Conservation (phyloP, 2,329 filamentous ascomycete species). For the Pestalotiopsis sp. region DNA sequence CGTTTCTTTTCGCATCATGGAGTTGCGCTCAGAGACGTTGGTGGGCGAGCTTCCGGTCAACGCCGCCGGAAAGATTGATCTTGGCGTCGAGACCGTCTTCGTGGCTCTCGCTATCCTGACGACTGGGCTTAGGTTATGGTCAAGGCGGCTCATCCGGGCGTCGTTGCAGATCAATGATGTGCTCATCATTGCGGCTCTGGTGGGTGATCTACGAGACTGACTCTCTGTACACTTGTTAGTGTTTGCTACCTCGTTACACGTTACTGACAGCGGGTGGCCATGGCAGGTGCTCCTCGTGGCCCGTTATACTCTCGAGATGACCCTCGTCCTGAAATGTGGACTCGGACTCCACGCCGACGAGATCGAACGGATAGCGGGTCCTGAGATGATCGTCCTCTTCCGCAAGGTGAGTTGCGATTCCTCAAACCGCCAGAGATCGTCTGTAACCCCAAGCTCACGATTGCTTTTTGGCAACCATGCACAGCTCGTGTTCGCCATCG, state of each 20-base stretch:
- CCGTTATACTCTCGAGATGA: slow-evolving; percentile 17
- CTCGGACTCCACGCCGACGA: slow-evolving; percentile 16
- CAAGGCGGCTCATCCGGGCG: slow-evolving; percentile 12
- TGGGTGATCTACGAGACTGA: background rate
- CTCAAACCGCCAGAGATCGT: background rate
- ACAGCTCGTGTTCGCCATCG: slow-evolving; percentile 13
- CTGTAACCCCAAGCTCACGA: background rate
- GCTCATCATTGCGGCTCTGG: slow-evolving; percentile 14
- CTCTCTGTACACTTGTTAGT: slow-evolving; percentile 2
- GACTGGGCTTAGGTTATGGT: slow-evolving; percentile 19
- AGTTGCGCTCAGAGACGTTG: background rate
- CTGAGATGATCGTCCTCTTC: slow-evolving; percentile 10
- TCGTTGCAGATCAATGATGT: slow-evolving; percentile 16
- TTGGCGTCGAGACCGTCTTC: slow-evolving; percentile 14
- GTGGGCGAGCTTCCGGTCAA: slow-evolving; percentile 4
- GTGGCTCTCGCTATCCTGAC: slow-evolving; percentile 13
- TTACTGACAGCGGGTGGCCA: background rate
- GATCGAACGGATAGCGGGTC: slow-evolving; percentile 8
- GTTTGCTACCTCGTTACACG: background rate
- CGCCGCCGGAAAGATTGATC: slow-evolving; percentile 12
- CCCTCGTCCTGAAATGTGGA: slow-evolving; percentile 16
- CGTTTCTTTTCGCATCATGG: background rate
- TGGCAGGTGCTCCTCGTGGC: slow-evolving; percentile 11
- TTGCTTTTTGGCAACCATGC: background rate
- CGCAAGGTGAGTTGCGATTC: background rate